Evolutionary conservation across 2,329 filamentous ascomycete species (phyloP), one percentile per base, ranked within the genome.

Genomic region (Colletotrichum cordylinicola): DNA sequence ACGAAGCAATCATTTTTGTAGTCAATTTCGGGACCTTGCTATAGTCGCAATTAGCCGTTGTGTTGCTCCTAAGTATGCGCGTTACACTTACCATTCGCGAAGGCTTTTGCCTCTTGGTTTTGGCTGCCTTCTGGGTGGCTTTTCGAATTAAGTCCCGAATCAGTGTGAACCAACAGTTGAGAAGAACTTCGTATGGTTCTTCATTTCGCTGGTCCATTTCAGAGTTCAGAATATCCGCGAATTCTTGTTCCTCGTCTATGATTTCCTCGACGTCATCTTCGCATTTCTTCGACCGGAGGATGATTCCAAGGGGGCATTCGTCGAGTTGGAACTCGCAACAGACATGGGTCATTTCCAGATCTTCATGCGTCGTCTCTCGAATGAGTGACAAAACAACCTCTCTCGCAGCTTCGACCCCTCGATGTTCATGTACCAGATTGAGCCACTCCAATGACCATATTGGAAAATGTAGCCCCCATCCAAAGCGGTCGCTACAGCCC

Each of bases 331-430:
- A 0, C 0, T 58, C 55, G 35, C 67, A 71, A n/a, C 72, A 71
- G 1, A 74, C 35, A 27, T 74, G 72, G 13, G 67, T 66, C 72
- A 74, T 71, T 0, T 52, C 72, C 33, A 71, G 24, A 27, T 74
- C 48, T 2, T 65, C 3, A 5, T 71, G 60, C 2, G 70, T 61
- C 6, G 4, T 27, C 5, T 24, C 27, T 48, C 60, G 37, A 2
- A 72, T n/a, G 37, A 60, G 10, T 1, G 64, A 72, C 1, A 68
- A 15, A 27, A 9, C 52, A 33, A 68, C 6, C 9, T 29, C 16
- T n/a, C 61, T 62, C 0, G 62, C 70, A 27, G 4, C 8, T 15
- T 68, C 35, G 4, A 6, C 39, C n/a, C 64, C 58, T 15, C 58
- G 39, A 13, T 64, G 1, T 37, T 70, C 16, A 0, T 13, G 4